Base-by-base conservation (phyloP, 164 flowering plant species). In the Stephania japonica region DNA sequence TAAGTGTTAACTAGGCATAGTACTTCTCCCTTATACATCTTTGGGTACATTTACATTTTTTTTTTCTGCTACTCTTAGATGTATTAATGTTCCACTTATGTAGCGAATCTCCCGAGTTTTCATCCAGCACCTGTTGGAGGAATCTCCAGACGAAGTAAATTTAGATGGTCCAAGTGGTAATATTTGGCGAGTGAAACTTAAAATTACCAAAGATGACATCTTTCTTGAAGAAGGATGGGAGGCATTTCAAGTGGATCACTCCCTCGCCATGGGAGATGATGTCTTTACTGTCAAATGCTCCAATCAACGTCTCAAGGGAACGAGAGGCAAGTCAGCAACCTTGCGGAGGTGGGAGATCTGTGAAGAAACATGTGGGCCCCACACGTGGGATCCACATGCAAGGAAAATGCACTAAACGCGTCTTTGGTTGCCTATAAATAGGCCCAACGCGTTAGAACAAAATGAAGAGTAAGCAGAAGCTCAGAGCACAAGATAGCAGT, bases 211-310 rank as follows among this genome's bases (percentile, higher is more conserved):
- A 27, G 49, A 59, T 27, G 73, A 49, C 11, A 9, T 71, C 24
- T 32, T 43, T 25, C 38, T 69, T n/a, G 32, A 7, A 43, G 56
- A 69, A 21, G 71, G 71, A n/a, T 69, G 71, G 71, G 71, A 44
- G 47, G 7, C 11, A 32, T 69, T 69, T 69, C 7, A 11, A 44
- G 24, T 7, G 18, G 78, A 75, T 43, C 80, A 80, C 66, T 77
- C 76, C 6, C 53, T 80, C 43, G 24, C 42, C 12, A 43, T 23
- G 1, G 47, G 62, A 71, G 68, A 53, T 14, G 59, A 21, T 47
- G 47, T 19, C 5, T 71, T 71, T 42, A 24, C 61, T 3, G 62
- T 49, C 16, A 44, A 65, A 65, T 26, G 42, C 18, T 27, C 68
- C 18, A 18, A 65, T 65, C 41, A 12, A 11, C 47, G 7, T 14